Evolutionary conservation across 352 stramenopile genomes (phyloP), one percentile per base, ranked within the genome.

Genomic region (Globisporangium emineosum): DNA sequence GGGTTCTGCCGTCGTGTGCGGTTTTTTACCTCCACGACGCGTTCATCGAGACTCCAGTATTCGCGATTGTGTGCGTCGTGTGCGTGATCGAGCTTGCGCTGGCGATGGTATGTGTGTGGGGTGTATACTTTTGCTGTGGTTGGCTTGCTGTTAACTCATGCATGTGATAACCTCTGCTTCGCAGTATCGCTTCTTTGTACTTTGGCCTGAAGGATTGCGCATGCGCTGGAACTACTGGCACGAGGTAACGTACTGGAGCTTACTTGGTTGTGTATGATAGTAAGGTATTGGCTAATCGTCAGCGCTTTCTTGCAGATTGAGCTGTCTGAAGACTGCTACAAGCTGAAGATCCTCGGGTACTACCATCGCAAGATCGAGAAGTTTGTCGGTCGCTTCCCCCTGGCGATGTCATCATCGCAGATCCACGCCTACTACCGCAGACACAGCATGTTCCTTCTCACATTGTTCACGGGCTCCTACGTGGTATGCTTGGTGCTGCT

Each of bases 341-440:
- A 79, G 54, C 79, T 93, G 66, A 93, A 89, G 68, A 90, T 93
- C 47, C 66, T 91, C 61, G 84, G 84, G n/a, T 90, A 89, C 62
- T 93, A 93, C 65, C 81, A 91, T 56, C 79, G 82, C 73, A 91
- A 90, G 72, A 93, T 93, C 67, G 74, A 78, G 13, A 86, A 90
- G 63, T 90, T 90, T 25, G 67, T 82, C 6, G 82, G 78, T 7
- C 70, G 68, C 3, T 93, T 93, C 65, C 82, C 82, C 0, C 32
- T 63, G 6, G 67, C 72, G 1, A 75, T 89, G 70, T 67, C 72
- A 25, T 69, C 75, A 3, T 63, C 57, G 1, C 66, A 87, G 56
- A 91, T 93, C 65, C 72, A 63, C 35, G 27, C 21, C 3, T 75
- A 88, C 73, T 93, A 91, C 54, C 71, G 69, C n/a, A 71, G 66